phyloP scores from a whole-genome alignment of 352 stramenopile genomes.

The Thraustotheca clavata region DNA sequence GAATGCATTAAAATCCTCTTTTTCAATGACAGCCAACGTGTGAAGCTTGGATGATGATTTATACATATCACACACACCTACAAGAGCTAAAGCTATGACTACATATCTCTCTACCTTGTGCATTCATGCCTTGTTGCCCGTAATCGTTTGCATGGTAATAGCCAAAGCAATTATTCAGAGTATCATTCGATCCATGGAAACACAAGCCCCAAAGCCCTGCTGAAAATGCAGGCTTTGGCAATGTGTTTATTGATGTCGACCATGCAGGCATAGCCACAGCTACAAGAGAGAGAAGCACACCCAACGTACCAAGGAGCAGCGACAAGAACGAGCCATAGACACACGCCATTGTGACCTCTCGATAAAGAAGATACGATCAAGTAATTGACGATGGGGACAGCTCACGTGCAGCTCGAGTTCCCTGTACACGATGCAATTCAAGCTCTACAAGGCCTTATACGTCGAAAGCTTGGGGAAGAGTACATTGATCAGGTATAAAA shows the following conservation, averaged over 20 bases:
- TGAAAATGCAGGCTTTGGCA: neutral
- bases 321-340: neutral
- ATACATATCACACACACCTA: constrained; percentile 3
- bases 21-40: neutral
- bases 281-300: neutral
- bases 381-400: neutral
- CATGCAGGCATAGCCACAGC: constrained; percentile 1
- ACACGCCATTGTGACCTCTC: neutral
- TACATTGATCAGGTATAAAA: constrained; percentile 15
- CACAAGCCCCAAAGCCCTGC: constrained; percentile 9
- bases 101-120: neutral
- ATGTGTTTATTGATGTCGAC: neutral
- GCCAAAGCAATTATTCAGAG: neutral
- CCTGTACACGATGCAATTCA: constrained; percentile 1
- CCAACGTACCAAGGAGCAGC: neutral
- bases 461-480: neutral
- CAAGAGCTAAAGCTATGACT: neutral
- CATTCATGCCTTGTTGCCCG: too few species aligned
- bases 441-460: constrained; percentile 5
- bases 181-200: neutral
- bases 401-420: constrained; percentile 1
- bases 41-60: neutral
- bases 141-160: constrained; percentile 1
- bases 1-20: neutral
- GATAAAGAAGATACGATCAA: neutral